Evolutionary conservation across 768 basidiomycete species (phyloP).

Genomic region (Guyanaporus albipodus): DNA sequence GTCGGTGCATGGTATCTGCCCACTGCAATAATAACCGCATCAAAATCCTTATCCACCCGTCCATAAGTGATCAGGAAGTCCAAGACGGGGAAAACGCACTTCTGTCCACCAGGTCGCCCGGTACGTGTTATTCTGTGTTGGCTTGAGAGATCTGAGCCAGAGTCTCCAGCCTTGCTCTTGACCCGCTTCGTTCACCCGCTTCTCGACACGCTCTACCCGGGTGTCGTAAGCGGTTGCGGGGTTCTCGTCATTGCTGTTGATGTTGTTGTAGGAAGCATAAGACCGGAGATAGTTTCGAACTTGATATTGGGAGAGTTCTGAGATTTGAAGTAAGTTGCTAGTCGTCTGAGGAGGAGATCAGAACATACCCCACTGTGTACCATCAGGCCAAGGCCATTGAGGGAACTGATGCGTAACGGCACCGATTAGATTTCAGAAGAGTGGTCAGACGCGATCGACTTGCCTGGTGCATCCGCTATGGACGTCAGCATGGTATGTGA

Average conservation of each 20-base stretch:
- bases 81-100: background rate
- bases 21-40: constrained; percentile 1
- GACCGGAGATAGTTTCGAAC: constrained; percentile 22
- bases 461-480: background rate
- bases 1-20: background rate
- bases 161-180: background rate
- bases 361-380: constrained; percentile 4
- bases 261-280: background rate
- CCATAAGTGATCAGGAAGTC: background rate
- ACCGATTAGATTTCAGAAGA: background rate
- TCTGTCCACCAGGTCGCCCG: constrained; percentile 29
- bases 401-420: background rate
- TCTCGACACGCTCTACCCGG: constrained; percentile 42
- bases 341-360: background rate
- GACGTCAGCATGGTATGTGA: too few relatives aligned
- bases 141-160: background rate
- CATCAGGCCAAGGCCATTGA: constrained; percentile 6
- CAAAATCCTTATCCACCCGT: background rate
- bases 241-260: constrained; percentile 34
- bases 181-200: constrained; percentile 20
- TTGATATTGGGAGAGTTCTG: constrained; percentile 31
- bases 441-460: background rate
- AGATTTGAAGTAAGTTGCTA: background rate
- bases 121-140: constrained; percentile 13
- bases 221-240: constrained; percentile 40